These are phyloP conservation scores for Russula sp. DNA, from an alignment of 768 basidiomycete genomes.

Conservation along the genomic window DNA sequence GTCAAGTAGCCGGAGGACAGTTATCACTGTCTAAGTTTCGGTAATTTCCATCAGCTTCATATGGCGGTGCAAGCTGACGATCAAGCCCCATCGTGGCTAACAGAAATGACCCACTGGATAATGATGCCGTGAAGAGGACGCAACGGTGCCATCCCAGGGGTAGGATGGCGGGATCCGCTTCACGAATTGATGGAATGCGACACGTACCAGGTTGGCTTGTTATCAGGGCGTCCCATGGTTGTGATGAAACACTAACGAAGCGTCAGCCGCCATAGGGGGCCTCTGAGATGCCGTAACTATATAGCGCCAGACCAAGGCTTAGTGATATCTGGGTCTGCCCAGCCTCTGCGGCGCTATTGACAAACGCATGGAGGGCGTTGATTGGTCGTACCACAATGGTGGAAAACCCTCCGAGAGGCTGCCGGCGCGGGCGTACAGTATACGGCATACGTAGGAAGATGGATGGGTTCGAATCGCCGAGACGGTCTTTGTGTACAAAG, in stretches of 20 bases:
- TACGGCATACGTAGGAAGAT: slow-evolving; percentile 2
- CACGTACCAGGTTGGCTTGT: not conserved
- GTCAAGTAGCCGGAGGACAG: too few species aligned
- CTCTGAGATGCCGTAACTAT: slow-evolving; percentile 10
- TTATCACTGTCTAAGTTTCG: too few species aligned
- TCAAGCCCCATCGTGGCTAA: not conserved
- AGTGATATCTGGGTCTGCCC: slow-evolving; percentile 16
- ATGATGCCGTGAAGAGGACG: slow-evolving; percentile 14
- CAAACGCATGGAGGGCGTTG: slow-evolving; percentile 12
- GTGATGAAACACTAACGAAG: slow-evolving; percentile 16
- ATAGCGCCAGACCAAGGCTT: slow-evolving; percentile 8
- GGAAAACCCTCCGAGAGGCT: slow-evolving; percentile 15
- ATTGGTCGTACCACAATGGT: slow-evolving; percentile 12
- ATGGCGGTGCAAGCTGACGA: not conserved
- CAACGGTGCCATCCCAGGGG: not conserved
- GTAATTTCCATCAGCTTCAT: too few species aligned
- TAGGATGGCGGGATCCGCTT: not conserved
- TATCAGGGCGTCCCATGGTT: not conserved
- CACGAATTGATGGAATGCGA: slow-evolving; percentile 10
- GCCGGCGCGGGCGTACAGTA: not conserved
- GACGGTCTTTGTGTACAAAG: not conserved
- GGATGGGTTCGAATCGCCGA: slow-evolving; percentile 5
- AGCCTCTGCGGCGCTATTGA: slow-evolving; percentile 18
- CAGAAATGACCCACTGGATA: not conserved
- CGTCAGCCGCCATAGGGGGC: slow-evolving; percentile 16